Conservation (phyloP, 352 stramenopile genomes). For the Pythium plurisporium region DNA sequence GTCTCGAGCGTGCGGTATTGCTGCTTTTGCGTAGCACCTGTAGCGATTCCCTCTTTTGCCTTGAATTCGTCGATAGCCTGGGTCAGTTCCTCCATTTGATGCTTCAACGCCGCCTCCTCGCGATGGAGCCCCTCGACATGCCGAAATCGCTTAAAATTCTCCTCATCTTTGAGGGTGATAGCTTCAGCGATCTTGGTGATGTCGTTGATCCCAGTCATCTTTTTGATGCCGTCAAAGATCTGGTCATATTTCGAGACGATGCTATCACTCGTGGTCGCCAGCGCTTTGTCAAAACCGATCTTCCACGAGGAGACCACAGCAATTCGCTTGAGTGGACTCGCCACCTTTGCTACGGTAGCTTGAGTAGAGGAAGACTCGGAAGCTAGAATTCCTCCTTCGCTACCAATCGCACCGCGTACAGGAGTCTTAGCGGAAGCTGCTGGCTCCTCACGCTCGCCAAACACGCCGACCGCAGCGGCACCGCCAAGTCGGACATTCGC, state of each 20-base stretch:
- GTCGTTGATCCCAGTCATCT: constrained; percentile 50
- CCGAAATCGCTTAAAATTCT: constrained; percentile 81
- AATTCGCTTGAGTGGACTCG: constrained; percentile 44
- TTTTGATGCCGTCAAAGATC: constrained; percentile 56
- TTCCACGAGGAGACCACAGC: constrained; percentile 66
- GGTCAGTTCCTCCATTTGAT: constrained; percentile 43
- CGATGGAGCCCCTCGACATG: constrained; percentile 61
- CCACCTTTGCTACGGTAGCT: background rate
- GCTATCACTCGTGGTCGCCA: constrained; percentile 39
- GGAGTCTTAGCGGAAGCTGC: background rate
- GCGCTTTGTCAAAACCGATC: constrained; percentile 62
- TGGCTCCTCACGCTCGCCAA: constrained; percentile 6
- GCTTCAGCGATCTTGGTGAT: constrained; percentile 42
- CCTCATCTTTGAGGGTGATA: constrained; percentile 56
- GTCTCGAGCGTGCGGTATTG: constrained; percentile 38
- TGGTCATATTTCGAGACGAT: constrained; percentile 57
- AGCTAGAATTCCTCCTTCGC: background rate
- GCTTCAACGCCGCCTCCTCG: constrained; percentile 48
- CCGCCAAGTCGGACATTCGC: background rate
- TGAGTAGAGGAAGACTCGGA: background rate
- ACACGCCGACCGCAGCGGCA: constrained; percentile 21
- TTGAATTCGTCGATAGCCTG: constrained; percentile 62
- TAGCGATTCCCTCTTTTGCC: constrained; percentile 57
- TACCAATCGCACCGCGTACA: background rate
- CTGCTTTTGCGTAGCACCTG: constrained; percentile 50